phyloP scores from a whole-genome alignment of 2,329 filamentous ascomycete species.

The Diplodia intermedia region DNA sequence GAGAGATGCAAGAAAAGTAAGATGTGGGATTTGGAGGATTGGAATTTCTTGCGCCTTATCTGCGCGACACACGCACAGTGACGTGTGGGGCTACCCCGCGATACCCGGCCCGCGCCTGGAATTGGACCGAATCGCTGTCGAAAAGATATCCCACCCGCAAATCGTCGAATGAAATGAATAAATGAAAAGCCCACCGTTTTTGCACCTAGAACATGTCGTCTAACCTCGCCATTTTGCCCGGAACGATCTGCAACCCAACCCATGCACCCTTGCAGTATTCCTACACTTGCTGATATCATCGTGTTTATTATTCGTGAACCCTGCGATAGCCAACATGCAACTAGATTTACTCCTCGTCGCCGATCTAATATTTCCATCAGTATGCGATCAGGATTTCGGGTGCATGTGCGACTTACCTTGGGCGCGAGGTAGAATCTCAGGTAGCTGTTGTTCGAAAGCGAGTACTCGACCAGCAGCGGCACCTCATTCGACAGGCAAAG shows the following conservation, averaged over 20 bases:
- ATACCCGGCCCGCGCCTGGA: constrained; percentile 28
- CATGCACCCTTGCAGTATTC: constrained; percentile 28
- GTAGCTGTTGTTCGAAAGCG: constrained; percentile 80
- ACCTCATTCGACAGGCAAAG: constrained; percentile 96
- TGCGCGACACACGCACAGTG: constrained; percentile 31
- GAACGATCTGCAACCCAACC: constrained; percentile 13
- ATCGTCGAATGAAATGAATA: constrained; percentile 9
- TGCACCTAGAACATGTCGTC: constrained; percentile 27
- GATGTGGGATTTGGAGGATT: constrained; percentile 11
- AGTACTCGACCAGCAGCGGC: constrained; percentile 93
- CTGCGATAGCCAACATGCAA: neutral
- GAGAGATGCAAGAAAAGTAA: constrained; percentile 48
- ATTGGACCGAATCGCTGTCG: constrained; percentile 24
- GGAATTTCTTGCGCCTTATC: constrained; percentile 33
- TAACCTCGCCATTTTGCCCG: constrained; percentile 12
- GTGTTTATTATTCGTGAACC: constrained; percentile 29
- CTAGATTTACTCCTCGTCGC: constrained; percentile 64
- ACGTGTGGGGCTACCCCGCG: constrained; percentile 34
- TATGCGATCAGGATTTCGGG: constrained; percentile 29
- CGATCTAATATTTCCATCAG: constrained; percentile 66
- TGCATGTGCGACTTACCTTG: constrained; percentile 69
- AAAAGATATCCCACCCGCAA: neutral
- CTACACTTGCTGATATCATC: constrained; percentile 33
- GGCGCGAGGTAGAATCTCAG: constrained; percentile 97
- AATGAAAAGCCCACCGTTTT: constrained; percentile 26